phyloP scores from a whole-genome alignment of 2,329 filamentous ascomycete species.

The Aureobasidium sp. region DNA sequence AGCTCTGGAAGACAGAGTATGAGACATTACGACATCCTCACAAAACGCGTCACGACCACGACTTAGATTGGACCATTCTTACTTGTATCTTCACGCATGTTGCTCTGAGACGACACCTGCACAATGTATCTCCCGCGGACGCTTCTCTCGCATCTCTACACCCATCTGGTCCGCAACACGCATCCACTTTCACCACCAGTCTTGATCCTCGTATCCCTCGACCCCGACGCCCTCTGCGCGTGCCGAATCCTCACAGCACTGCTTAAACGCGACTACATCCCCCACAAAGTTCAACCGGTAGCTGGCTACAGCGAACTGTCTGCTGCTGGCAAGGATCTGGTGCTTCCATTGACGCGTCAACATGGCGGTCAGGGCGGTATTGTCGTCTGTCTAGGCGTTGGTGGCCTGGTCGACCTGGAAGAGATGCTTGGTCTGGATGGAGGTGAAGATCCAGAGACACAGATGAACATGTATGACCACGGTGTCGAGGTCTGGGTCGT shows the following conservation, averaged over 20 bases:
- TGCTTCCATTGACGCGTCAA: conserved; percentile 77
- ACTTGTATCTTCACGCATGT: neutral
- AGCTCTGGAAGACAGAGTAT: neutral
- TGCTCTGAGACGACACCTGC: neutral
- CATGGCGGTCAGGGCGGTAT: conserved; percentile 79
- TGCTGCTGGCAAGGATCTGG: conserved; percentile 67
- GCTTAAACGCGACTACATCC: conserved; percentile 96
- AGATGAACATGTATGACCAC: conserved; percentile 45
- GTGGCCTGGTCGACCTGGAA: conserved; percentile 81
- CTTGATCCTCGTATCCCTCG: conserved; percentile 83
- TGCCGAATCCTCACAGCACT: conserved; percentile 87
- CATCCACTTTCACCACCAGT: conserved; percentile 89
- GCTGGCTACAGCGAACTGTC: conserved; percentile 85
- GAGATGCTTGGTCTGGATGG: conserved; percentile 65
- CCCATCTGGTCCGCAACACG: conserved; percentile 74
- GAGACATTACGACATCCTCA: conserved; percentile 4
- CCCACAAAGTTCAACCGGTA: conserved; percentile 93
- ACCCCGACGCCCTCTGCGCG: conserved; percentile 90
- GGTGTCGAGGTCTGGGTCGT: conserved; percentile 94
- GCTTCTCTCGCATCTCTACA: conserved; percentile 84
- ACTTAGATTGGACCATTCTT: conserved; percentile 6
- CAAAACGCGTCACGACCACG: conserved; percentile 13
- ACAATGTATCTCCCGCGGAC: conserved; percentile 88
- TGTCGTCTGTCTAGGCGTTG: conserved; percentile 86
- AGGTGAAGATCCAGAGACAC: conserved; percentile 33